Evolutionary conservation across 1,284 basidiomycete genomes (phyloP), one percentile per base, ranked within the genome.

Genomic region (Peniophora sp.): DNA sequence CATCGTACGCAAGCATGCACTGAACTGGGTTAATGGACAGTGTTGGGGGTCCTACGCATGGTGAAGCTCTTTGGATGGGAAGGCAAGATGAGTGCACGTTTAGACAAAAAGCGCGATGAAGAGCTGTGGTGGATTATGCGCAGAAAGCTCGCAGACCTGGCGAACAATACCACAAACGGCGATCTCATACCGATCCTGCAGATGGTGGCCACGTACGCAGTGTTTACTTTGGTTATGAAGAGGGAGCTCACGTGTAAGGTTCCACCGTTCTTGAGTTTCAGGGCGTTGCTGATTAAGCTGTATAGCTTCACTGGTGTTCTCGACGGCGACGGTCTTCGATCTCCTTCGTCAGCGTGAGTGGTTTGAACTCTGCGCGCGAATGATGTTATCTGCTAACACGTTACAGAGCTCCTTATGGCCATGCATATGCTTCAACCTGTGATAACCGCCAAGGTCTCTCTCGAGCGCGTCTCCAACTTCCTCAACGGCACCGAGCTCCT

Each of bases 61-160:
- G 65, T 78, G 64, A 81, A 82, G 65, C 69, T 82, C 58, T 83
- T 83, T 56, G 80, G 72, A 1, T 80, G 79, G 78, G 78, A 81
- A 55, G 65, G 65, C 10, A 68, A 70, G 53, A 71, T 77, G 51
- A 68, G 70, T 46, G 62, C 65, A 10, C 65, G 72, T 36, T 58
- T 80, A 16, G 64, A 67, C 2, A 68, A 67, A 49, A 77, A 75
- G 68, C 66, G 78, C 24, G 77, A 82, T 50, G 70, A 72, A 3
- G 85, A 89, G 64, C 63, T 89, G 11, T 54, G 56, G 0, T 74
- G 66, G 58, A 58, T 79, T 23, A 71, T 66, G 62, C 73, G 65
- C 58, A 65, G 68, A 44, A 68, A 70, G 53, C 52, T 74, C 38
- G 59, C 73, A 34, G 69, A 67, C 46, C 60, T 74, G 46, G 53